phyloP scores from a whole-genome alignment of 2,329 filamentous ascomycete genomes.

The Sporothrix schenckii region DNA sequence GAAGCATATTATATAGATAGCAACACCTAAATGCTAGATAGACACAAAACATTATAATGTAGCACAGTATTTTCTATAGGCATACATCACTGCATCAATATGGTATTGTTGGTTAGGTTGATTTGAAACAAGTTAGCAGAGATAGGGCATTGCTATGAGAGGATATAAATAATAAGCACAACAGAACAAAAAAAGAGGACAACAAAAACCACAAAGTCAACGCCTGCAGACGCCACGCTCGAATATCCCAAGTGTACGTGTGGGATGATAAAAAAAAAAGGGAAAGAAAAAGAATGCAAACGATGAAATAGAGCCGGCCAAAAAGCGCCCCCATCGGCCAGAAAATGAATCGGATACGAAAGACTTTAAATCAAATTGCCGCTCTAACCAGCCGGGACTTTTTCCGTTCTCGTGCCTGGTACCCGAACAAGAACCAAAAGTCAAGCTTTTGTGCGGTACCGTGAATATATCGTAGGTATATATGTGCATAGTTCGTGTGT shows the following conservation, averaged over 20 bases:
- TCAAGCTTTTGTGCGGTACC: background rate
- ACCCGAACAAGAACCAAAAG: background rate
- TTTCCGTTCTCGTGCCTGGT: background rate
- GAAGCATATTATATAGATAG: constrained; percentile 18
- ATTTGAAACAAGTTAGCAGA: background rate
- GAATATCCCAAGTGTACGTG: background rate
- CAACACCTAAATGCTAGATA: background rate
- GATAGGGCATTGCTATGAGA: constrained; percentile 19
- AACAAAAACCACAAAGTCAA: background rate
- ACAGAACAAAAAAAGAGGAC: background rate
- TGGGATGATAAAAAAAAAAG: background rate
- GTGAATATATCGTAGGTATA: background rate
- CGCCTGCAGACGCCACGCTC: constrained; percentile 22
- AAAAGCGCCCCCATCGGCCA: constrained; percentile 7
- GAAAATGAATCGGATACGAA: background rate
- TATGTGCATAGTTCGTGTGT: background rate
- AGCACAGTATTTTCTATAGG: background rate
- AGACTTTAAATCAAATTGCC: constrained; percentile 6
- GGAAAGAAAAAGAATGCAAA: background rate
- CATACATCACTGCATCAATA: too few relatives aligned
- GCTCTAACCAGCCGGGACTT: background rate
- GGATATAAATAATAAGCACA: constrained; percentile 7
- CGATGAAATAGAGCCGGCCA: background rate
- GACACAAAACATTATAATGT: background rate
- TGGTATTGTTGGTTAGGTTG: too few relatives aligned